These are phyloP conservation scores for Phylloporus rhodoxanthus DNA, from an alignment of 768 basidiomycete species.

Conservation along the genomic window DNA sequence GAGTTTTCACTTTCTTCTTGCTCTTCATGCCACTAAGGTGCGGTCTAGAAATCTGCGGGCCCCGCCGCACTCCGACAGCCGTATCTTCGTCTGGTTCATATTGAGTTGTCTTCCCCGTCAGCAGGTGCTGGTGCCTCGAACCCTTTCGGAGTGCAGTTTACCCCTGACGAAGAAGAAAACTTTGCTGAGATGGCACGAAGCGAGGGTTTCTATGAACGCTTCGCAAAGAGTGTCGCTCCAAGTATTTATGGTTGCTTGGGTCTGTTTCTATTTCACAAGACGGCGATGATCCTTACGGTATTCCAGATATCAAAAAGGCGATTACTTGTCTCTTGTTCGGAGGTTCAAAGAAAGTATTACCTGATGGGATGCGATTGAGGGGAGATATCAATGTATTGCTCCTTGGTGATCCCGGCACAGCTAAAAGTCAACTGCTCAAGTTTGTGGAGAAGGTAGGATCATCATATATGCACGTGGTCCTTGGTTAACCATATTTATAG, in stretches of 20 bases:
- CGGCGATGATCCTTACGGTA: constrained; percentile 6
- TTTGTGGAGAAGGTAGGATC: constrained; percentile 86
- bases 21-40: background rate
- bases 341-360: constrained; percentile 93
- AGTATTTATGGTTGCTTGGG: constrained; percentile 96
- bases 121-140: constrained; percentile 67
- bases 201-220: constrained; percentile 87
- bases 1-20: constrained; percentile 18
- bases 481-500: constrained; percentile 32
- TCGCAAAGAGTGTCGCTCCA: constrained; percentile 90
- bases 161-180: constrained; percentile 95
- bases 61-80: constrained; percentile 88
- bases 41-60: constrained; percentile 64
- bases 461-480: background rate
- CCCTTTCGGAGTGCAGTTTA: constrained; percentile 83
- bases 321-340: constrained; percentile 95
- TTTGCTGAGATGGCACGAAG: constrained; percentile 87
- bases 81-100: constrained; percentile 87
- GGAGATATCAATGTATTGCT: constrained; percentile 97
- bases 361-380: constrained; percentile 93
- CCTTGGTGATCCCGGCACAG: constrained; percentile 96
- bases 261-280: constrained; percentile 26
- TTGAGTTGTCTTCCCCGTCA: constrained; percentile 82
- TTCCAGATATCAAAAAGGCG: constrained; percentile 95
- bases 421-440: constrained; percentile 95